These are phyloP conservation scores for Tetracladium marchalianum DNA, from an alignment of 495 filamentous ascomycete species.

Conservation along the genomic window DNA sequence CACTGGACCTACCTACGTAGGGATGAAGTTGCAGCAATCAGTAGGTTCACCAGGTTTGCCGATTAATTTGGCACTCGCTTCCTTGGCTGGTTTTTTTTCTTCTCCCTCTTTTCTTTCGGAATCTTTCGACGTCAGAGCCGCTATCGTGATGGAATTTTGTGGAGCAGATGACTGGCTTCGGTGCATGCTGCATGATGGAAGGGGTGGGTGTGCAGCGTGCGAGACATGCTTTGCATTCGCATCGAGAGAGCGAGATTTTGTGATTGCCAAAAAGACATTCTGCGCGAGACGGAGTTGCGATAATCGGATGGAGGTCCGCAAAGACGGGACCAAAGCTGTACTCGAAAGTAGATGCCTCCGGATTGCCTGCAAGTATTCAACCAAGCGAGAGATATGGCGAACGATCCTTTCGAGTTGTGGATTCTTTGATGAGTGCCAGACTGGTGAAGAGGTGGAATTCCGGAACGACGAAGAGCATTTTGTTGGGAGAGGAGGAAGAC, in stretches of 20 bases:
- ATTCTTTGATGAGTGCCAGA: neutral
- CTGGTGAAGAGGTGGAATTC: conserved; percentile 8
- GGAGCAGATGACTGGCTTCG: too few species aligned
- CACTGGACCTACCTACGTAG: too few species aligned
- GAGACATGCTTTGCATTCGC: neutral
- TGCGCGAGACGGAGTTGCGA: neutral
- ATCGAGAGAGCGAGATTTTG: too few species aligned
- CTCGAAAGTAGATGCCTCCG: neutral
- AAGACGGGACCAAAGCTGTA: neutral
- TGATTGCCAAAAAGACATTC: too few species aligned
- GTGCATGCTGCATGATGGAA: neutral
- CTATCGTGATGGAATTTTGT: too few species aligned
- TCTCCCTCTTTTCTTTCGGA: too few species aligned
- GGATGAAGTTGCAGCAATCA: too few species aligned
- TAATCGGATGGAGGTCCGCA: conserved; percentile 4
- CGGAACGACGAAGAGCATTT: conserved; percentile 4
- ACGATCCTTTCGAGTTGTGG: conserved; percentile 1
- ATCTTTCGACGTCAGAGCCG: too few species aligned
- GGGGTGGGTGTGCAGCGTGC: neutral
- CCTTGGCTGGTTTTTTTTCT: too few species aligned
- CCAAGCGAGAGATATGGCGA: neutral
- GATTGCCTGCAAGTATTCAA: neutral
- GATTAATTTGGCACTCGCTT: too few species aligned
- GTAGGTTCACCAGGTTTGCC: too few species aligned
- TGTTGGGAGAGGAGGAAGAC: neutral